Evolutionary conservation across 2,329 filamentous ascomycete species (phyloP).

Genomic region (Periglandula ipomoeae): DNA sequence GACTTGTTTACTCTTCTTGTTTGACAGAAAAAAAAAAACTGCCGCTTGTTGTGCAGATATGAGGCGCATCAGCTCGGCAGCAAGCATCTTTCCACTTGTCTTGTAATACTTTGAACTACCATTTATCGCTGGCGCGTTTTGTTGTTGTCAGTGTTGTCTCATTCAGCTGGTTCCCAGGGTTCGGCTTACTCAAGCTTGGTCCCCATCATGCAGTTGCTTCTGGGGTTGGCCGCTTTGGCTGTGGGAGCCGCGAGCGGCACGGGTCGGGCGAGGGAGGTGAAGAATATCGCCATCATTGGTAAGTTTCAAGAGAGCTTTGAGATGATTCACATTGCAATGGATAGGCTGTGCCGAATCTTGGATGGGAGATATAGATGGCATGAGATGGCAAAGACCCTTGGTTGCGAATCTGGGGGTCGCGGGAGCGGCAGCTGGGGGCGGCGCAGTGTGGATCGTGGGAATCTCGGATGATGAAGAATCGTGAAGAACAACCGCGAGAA

Average conservation of each 20-base stretch:
- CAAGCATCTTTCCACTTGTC: not conserved
- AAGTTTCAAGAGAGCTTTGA: no score
- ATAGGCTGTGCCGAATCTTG: no score
- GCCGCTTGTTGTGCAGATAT: not conserved
- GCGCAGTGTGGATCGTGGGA: no score
- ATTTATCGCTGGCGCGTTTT: not conserved
- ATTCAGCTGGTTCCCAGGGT: no score
- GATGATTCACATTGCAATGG: no score
- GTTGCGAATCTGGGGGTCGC: no score
- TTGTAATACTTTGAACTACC: not conserved
- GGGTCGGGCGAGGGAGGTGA: conserved; percentile 13
- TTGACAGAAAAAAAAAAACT: not conserved
- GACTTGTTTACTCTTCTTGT: not conserved
- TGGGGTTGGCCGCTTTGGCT: conserved; percentile 8
- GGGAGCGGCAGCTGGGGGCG: no score
- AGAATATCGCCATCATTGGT: conserved; percentile 29
- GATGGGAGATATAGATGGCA: no score
- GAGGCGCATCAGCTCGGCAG: not conserved
- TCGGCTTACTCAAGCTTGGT: no score
- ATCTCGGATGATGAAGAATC: not conserved
- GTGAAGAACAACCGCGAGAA: not conserved
- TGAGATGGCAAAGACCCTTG: no score
- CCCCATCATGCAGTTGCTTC: conserved; percentile 3
- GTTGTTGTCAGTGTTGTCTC: not conserved
- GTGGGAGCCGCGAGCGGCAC: conserved; percentile 9